Percentiles rank a stretch among this genome's conserved stretches.
phyloP scores from a whole-genome alignment of 2,329 filamentous ascomycete genomes.

The Cercospora berteroae region DNA sequence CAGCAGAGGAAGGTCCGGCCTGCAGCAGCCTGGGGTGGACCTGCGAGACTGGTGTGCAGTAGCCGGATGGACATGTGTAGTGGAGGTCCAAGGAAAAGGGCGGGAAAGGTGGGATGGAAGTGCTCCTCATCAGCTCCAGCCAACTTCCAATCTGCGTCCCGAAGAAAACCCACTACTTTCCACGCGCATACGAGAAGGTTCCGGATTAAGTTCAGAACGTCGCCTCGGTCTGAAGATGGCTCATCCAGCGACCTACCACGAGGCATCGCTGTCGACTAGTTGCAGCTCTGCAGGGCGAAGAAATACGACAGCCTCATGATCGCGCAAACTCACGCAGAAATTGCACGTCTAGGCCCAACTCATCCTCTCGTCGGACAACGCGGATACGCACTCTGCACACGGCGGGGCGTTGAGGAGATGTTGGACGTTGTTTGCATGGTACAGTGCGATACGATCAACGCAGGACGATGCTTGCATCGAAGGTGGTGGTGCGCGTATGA shows the following conservation, averaged over 20 bases:
- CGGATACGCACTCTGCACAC: neutral
- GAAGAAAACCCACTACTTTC: constrained; percentile 6
- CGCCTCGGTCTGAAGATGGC: neutral
- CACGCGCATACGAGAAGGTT: neutral
- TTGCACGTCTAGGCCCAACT: neutral
- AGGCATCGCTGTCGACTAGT: neutral
- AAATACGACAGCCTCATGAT: neutral
- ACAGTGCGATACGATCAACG: constrained; percentile 2
- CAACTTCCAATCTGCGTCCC: constrained; percentile 2
- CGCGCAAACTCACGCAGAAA: neutral
- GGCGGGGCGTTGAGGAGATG: neutral
- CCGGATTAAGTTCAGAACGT: neutral
- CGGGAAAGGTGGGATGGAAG: constrained; percentile 9
- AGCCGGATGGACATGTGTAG: neutral
- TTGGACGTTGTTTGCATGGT: neutral
- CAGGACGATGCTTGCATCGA: neutral
- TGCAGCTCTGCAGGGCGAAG: neutral
- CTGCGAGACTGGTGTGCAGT: constrained; percentile 9
- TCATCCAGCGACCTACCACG: neutral
- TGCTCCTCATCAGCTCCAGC: neutral
- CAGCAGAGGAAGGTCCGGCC: constrained; percentile 6
- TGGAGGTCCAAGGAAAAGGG: constrained; percentile 12
- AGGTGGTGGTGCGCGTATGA: neutral
- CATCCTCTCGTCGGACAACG: neutral
- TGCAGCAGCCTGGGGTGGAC: constrained; percentile 6